These are phyloP conservation scores for Colletotrichum musicola DNA, from an alignment of 2,329 filamentous ascomycete species.

Conservation along the genomic window DNA sequence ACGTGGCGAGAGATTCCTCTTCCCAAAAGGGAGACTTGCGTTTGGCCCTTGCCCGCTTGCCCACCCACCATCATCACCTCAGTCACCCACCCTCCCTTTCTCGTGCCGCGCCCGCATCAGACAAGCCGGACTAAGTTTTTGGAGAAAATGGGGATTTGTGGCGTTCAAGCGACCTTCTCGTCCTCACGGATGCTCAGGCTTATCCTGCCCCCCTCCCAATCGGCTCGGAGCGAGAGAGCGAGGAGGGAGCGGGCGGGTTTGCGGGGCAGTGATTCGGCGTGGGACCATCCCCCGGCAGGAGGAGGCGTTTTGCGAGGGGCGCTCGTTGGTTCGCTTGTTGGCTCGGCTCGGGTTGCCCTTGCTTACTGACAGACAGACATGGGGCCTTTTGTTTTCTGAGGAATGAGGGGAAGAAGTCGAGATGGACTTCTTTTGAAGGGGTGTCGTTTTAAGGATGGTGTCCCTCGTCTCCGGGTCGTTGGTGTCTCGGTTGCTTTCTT, in stretches of 20 bases:
- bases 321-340: background rate
- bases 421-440: background rate
- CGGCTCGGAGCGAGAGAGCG: background rate
- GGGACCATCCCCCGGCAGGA: background rate
- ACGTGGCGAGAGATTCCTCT: slow-evolving; percentile 1
- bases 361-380: background rate
- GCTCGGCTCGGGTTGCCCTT: slow-evolving; percentile 8
- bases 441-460: background rate
- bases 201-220: too few relatives aligned
- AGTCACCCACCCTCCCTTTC: too few relatives aligned
- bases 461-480: background rate
- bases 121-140: background rate
- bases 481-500: background rate
- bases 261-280: background rate
- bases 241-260: slow-evolving; percentile 1
- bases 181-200: too few relatives aligned
- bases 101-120: background rate
- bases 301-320: background rate
- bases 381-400: background rate
- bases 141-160: background rate
- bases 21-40: background rate
- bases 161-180: background rate
- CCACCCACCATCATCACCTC: too few relatives aligned
- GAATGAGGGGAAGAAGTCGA: background rate
- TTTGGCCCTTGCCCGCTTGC: background rate